Conservation (phyloP, 805 yeast species). For the Monosporozyma aquatica region DNA sequence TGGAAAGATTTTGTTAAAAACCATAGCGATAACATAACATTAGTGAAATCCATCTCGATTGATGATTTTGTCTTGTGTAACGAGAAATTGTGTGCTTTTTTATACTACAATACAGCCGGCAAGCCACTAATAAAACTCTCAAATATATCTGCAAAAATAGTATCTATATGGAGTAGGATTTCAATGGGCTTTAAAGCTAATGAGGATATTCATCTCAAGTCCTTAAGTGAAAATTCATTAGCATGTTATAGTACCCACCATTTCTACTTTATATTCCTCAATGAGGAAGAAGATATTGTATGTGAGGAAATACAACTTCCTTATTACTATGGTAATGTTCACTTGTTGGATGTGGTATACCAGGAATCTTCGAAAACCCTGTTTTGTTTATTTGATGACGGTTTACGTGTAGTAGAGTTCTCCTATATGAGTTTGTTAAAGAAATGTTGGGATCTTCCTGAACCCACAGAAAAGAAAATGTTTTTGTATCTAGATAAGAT, state of each 20-base stretch:
- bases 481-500: background rate
- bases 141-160: background rate
- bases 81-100: background rate
- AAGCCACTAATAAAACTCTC: background rate
- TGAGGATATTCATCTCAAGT: background rate
- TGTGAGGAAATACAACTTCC: background rate
- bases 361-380: background rate
- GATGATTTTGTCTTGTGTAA: background rate
- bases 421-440: background rate
- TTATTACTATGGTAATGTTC: background rate
- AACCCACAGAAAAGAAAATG: background rate
- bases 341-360: background rate
- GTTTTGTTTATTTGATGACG: background rate
- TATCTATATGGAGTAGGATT: background rate
- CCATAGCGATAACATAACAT: background rate
- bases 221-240: background rate
- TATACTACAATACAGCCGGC: background rate
- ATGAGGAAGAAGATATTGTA: background rate
- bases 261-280: background rate
- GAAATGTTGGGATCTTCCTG: background rate
- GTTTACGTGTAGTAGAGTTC: background rate
- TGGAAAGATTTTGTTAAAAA: background rate
- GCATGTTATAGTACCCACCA: background rate
- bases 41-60: background rate
- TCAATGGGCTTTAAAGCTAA: background rate